phyloP scores from a whole-genome alignment of 441 rosid species.

The Erysimum cheiri region DNA sequence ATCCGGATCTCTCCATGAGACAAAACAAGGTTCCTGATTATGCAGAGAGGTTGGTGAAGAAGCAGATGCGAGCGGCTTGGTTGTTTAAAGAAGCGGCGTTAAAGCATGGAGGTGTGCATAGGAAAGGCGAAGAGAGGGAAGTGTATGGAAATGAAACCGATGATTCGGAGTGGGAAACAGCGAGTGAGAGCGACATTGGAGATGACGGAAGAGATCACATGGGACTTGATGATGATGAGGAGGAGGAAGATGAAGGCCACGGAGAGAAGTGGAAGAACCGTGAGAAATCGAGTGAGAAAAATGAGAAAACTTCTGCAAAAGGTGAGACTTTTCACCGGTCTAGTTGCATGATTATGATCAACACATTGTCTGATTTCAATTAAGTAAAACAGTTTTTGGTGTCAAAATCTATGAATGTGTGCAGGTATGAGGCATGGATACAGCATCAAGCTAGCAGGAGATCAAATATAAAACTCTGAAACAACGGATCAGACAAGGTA shows the following conservation, averaged over 20 bases:
- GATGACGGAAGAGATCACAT: constrained; percentile 79
- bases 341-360: constrained; percentile 28
- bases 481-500: constrained; percentile 7
- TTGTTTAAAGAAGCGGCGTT: constrained; percentile 88
- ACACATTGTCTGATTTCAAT: background rate
- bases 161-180: constrained; percentile 97
- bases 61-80: constrained; percentile 99
- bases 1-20: constrained; percentile 84
- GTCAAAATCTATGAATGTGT: constrained; percentile 9
- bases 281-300: constrained; percentile 64
- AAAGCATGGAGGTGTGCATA: constrained; percentile 87
- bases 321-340: constrained; percentile 50
- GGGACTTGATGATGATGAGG: constrained; percentile 68
- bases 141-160: constrained; percentile 75
- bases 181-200: constrained; percentile 90
- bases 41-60: constrained; percentile 94
- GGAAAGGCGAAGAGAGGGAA: constrained; percentile 71
- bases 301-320: constrained; percentile 62
- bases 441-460: constrained; percentile 63
- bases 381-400: constrained; percentile 3
- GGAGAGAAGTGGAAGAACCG: constrained; percentile 66
- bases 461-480: constrained; percentile 49
- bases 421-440: constrained; percentile 67
- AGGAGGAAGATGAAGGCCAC: constrained; percentile 31
- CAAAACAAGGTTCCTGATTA: constrained; percentile 98